A percentile compares a stretch with the other conserved stretches of the same genome.
These are phyloP conservation scores for Vachellia pachyceras DNA, from an alignment of 306 rosid species.

Conservation along the genomic window DNA sequence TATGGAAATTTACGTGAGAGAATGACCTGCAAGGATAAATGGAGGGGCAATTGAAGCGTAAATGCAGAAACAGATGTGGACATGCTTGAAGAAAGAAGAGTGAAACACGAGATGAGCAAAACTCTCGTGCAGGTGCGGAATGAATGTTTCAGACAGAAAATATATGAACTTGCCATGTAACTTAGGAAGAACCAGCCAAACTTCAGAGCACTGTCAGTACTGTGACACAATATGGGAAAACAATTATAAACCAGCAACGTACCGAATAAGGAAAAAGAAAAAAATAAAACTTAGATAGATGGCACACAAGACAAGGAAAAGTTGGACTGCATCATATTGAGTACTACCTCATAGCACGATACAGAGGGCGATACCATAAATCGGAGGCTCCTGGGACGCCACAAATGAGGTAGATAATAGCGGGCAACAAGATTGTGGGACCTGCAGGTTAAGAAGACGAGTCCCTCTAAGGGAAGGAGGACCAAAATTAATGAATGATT, in stretches of 20 bases:
- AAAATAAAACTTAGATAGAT: constrained; percentile 10
- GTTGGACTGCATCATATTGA: constrained; percentile 32
- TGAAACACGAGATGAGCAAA: constrained; percentile 23
- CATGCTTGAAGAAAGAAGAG: constrained; percentile 56
- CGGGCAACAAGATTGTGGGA: constrained; percentile 66
- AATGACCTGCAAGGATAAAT: constrained; percentile 67
- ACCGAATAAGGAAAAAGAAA: background rate
- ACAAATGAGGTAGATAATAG: constrained; percentile 69
- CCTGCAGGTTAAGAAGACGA: constrained; percentile 57
- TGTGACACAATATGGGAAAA: constrained; percentile 38
- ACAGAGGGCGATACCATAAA: constrained; percentile 96
- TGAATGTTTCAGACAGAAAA: constrained; percentile 23
- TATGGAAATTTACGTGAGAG: constrained; percentile 77
- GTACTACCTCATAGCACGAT: constrained; percentile 86
- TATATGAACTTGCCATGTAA: constrained; percentile 59
- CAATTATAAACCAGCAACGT: constrained; percentile 27
- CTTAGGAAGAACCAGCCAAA: constrained; percentile 83
- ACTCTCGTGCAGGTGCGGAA: background rate
- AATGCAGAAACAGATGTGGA: constrained; percentile 76
- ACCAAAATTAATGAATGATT: constrained; percentile 5
- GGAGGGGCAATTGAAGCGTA: constrained; percentile 90
- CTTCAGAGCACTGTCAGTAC: constrained; percentile 93
- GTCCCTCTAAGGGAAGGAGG: constrained; percentile 25
- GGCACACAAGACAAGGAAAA: constrained; percentile 5
- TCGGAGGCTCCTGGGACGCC: constrained; percentile 74